Conservation (phyloP, 805 yeast species). For the Babjeviella inositovora region DNA sequence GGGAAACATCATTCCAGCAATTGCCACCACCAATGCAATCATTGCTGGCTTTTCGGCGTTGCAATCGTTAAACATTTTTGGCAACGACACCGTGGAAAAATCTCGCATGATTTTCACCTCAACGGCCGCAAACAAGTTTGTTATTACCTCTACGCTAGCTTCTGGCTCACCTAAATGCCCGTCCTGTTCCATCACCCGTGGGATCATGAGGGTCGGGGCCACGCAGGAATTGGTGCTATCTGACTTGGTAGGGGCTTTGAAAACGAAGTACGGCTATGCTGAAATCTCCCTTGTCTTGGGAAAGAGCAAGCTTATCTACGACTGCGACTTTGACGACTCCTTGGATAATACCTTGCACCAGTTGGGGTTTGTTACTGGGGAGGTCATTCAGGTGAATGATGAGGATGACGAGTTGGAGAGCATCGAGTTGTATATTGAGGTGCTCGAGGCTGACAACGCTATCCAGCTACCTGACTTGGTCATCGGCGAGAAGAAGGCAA, state of each 20-base stretch:
- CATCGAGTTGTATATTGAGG: constrained; percentile 40
- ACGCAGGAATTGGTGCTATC: constrained; percentile 14
- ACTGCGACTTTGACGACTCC: constrained; percentile 81
- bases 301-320: constrained; percentile 51
- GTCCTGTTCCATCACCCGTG: constrained; percentile 43
- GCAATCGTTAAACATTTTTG: constrained; percentile 42
- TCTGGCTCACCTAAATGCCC: constrained; percentile 61
- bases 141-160: constrained; percentile 45
- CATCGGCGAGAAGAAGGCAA: too few species aligned
- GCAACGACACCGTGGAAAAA: constrained; percentile 10
- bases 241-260: constrained; percentile 34
- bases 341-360: constrained; percentile 25
- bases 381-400: constrained; percentile 57
- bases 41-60: constrained; percentile 81
- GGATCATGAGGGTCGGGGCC: constrained; percentile 21
- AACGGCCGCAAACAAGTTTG: constrained; percentile 38
- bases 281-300: constrained; percentile 48
- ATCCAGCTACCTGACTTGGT: too few species aligned
- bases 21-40: constrained; percentile 94
- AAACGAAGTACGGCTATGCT: constrained; percentile 32
- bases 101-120: constrained; percentile 37
- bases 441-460: too few species aligned
- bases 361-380: constrained; percentile 43
- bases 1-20: constrained; percentile 96
- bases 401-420: constrained; percentile 56